These are phyloP conservation scores for Silene conica DNA, from an alignment of 148 eudicot genomes.

Conservation along the genomic window DNA sequence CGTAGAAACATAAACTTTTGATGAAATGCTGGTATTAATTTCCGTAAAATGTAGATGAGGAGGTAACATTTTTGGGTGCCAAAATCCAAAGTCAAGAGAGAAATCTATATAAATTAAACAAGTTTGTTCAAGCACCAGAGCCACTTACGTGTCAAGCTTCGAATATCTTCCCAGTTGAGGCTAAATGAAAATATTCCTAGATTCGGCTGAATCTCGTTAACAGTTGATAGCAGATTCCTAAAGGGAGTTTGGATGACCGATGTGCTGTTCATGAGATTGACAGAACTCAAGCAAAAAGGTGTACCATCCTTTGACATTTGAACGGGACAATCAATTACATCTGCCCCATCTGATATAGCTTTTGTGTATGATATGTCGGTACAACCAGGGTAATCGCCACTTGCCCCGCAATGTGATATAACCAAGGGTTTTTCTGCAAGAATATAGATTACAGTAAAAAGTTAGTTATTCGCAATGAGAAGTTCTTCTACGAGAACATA, in stretches of 20 bases:
- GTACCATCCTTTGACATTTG: constrained; percentile 78
- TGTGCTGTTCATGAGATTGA: constrained; percentile 65
- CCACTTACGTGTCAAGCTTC: constrained; percentile 64
- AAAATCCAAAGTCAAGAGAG: no score
- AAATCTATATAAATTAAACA: neutral
- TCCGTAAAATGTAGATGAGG: neutral
- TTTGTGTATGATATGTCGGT: constrained; percentile 63
- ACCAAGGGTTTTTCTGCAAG: constrained; percentile 58
- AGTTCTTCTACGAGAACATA: neutral
- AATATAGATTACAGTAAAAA: constrained; percentile 7
- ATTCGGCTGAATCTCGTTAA: constrained; percentile 44
- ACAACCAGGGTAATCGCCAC: constrained; percentile 87
- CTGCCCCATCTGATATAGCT: constrained; percentile 82
- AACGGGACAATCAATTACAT: constrained; percentile 79
- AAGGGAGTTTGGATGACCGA: constrained; percentile 40
- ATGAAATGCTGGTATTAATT: neutral
- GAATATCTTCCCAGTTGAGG: constrained; percentile 68
- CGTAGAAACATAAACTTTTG: no score
- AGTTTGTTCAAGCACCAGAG: neutral
- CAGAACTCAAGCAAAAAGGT: constrained; percentile 79
- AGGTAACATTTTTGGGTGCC: no score
- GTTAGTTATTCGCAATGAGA: neutral
- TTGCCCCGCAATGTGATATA: constrained; percentile 74
- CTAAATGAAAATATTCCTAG: constrained; percentile 68
- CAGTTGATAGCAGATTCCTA: constrained; percentile 26